These are phyloP conservation scores for Gentiana straminea DNA, from an alignment of 257 asterid genomes.

Conservation along the genomic window DNA sequence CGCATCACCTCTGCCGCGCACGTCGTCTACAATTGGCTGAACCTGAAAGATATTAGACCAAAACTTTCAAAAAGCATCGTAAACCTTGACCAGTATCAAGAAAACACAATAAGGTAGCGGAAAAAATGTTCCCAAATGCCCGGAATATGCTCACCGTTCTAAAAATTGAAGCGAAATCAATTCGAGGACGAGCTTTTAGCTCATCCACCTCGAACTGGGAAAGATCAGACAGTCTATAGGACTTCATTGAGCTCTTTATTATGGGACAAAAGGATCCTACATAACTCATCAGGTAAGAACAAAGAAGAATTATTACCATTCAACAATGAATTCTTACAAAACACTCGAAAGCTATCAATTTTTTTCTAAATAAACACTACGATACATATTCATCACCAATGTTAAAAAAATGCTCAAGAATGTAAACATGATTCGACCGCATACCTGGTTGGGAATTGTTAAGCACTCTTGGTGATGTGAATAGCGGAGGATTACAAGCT, in stretches of 20 bases:
- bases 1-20: slow-evolving; percentile 73
- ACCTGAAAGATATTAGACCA: slow-evolving; percentile 40
- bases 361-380: background rate
- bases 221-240: slow-evolving; percentile 79
- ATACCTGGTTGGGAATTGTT: slow-evolving; percentile 17
- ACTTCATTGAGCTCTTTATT: slow-evolving; percentile 68
- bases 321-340: background rate
- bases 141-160: slow-evolving; percentile 46
- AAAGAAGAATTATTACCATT: background rate
- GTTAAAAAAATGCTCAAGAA: background rate
- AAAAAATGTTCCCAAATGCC: background rate
- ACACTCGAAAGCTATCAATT: background rate
- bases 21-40: slow-evolving; percentile 90
- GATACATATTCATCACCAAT: background rate
- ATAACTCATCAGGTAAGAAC: slow-evolving; percentile 11
- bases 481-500: slow-evolving; percentile 16
- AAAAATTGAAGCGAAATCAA: slow-evolving; percentile 78
- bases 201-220: slow-evolving; percentile 56
- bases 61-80: slow-evolving; percentile 1
- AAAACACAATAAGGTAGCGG: background rate
- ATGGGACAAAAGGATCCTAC: slow-evolving; percentile 37
- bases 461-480: slow-evolving; percentile 16
- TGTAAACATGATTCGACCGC: slow-evolving; percentile 22
- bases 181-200: slow-evolving; percentile 86
- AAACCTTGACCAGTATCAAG: background rate